Conservation (phyloP, 148 eudicot genomes). For the Rheum nobile region DNA sequence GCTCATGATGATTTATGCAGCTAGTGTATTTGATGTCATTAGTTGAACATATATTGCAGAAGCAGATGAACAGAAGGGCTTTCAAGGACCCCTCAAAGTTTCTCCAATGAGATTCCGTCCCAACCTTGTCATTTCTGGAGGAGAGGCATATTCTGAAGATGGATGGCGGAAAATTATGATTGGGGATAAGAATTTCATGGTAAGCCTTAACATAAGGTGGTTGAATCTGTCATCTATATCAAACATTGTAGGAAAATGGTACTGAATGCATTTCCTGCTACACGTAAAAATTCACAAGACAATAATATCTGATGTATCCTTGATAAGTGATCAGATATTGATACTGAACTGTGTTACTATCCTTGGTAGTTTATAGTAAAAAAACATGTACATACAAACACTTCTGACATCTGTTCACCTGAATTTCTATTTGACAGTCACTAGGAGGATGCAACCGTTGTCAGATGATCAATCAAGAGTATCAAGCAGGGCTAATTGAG, state of each 20-base stretch:
- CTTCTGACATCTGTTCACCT: not conserved
- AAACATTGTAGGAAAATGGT: not conserved
- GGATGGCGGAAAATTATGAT: slow-evolving; percentile 55
- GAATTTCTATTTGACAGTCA: slow-evolving; percentile 31
- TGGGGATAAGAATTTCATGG: slow-evolving; percentile 50
- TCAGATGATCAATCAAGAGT: slow-evolving; percentile 75
- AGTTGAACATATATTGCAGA: slow-evolving; percentile 1
- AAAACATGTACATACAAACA: not conserved
- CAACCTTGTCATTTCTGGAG: slow-evolving; percentile 79
- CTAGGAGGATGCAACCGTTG: slow-evolving; percentile 96
- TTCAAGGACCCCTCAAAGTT: slow-evolving; percentile 25
- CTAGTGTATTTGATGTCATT: not conserved
- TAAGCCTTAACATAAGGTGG: slow-evolving; percentile 18
- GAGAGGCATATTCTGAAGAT: slow-evolving; percentile 80
- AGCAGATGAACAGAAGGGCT: slow-evolving; percentile 30
- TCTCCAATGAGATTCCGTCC: slow-evolving; percentile 76
- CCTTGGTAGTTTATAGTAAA: not conserved
- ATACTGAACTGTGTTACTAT: not conserved
- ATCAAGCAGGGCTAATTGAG: slow-evolving; percentile 34
- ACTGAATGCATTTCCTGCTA: not conserved
- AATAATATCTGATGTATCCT: too few relatives aligned
- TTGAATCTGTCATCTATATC: not conserved
- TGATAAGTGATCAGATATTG: not conserved
- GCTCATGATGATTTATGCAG: not conserved
- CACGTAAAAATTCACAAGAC: too few relatives aligned